A percentile compares a stretch with the other conserved stretches of the same genome.
Evolutionary conservation across 2,329 filamentous ascomycete genomes (phyloP).

Genomic region (Macrophomina phaseolina): DNA sequence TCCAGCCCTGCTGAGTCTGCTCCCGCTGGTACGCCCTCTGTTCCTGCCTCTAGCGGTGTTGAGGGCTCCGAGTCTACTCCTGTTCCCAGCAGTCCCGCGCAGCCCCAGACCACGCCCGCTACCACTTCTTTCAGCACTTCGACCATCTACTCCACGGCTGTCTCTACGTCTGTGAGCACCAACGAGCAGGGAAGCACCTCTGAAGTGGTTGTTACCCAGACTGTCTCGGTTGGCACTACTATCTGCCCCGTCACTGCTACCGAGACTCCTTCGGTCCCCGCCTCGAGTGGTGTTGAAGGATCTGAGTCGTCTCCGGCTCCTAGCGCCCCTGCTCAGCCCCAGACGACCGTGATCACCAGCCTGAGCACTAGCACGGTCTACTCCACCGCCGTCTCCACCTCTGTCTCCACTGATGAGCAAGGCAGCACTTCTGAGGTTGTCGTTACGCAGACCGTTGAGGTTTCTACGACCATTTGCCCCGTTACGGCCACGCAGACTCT

Average conservation of each 20-base stretch:
- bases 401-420: background rate
- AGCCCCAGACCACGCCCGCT: slow-evolving; percentile 40
- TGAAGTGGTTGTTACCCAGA: slow-evolving; percentile 22
- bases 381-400: slow-evolving; percentile 7
- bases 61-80: background rate
- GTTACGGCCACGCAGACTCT: slow-evolving; percentile 30
- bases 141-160: background rate
- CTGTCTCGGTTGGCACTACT: slow-evolving; percentile 49
- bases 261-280: slow-evolving; percentile 1
- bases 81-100: background rate
- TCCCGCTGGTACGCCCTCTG: slow-evolving; percentile 20
- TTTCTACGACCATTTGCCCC: slow-evolving; percentile 29
- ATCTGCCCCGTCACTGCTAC: slow-evolving; percentile 23
- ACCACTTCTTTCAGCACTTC: slow-evolving; percentile 39
- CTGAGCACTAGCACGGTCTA: slow-evolving; percentile 48
- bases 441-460: slow-evolving; percentile 17
- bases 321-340: background rate
- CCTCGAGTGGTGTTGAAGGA: slow-evolving; percentile 14
- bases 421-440: slow-evolving; percentile 28
- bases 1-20: slow-evolving; percentile 16
- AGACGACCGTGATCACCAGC: slow-evolving; percentile 30
- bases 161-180: background rate
- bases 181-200: slow-evolving; percentile 26
- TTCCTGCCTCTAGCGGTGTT: background rate
- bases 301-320: background rate